phyloP scores from a whole-genome alignment of 2,329 filamentous ascomycete genomes.

The Dothistroma pini region DNA sequence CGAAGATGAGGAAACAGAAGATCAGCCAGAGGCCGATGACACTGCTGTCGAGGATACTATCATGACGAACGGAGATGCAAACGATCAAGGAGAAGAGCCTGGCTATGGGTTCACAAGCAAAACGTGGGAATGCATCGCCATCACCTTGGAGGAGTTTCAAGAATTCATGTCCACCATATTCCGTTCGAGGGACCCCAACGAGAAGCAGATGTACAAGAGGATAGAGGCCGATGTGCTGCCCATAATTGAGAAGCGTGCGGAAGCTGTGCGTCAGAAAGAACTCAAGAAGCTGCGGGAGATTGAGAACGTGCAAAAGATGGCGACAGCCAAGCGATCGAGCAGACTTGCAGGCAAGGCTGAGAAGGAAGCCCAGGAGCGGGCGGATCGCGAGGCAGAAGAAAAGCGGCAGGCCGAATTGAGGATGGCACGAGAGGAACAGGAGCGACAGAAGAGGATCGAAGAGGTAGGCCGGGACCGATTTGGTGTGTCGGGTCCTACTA shows the following conservation, averaged over 20 bases:
- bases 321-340: constrained; percentile 90
- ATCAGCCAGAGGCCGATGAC: constrained; percentile 41
- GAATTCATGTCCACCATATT: constrained; percentile 66
- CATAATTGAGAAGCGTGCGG: constrained; percentile 72
- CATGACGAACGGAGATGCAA: constrained; percentile 28
- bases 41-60: constrained; percentile 40
- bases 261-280: constrained; percentile 65
- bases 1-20: constrained; percentile 40
- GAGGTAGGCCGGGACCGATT: constrained; percentile 41
- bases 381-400: constrained; percentile 65
- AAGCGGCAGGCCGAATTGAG: constrained; percentile 62
- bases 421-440: constrained; percentile 58
- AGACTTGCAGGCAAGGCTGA: constrained; percentile 80
- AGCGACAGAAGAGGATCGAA: constrained; percentile 62
- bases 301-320: constrained; percentile 76
- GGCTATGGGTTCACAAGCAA: constrained; percentile 63
- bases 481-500: constrained; percentile 17
- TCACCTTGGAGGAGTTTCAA: constrained; percentile 74
- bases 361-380: constrained; percentile 69
- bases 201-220: constrained; percentile 69
- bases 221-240: constrained; percentile 78
- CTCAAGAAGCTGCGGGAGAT: constrained; percentile 76
- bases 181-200: constrained; percentile 77
- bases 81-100: constrained; percentile 38
- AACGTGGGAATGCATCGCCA: constrained; percentile 87